Conservation (phyloP, 257 asterid genomes). For the Dorcoceras hygrometricum region DNA sequence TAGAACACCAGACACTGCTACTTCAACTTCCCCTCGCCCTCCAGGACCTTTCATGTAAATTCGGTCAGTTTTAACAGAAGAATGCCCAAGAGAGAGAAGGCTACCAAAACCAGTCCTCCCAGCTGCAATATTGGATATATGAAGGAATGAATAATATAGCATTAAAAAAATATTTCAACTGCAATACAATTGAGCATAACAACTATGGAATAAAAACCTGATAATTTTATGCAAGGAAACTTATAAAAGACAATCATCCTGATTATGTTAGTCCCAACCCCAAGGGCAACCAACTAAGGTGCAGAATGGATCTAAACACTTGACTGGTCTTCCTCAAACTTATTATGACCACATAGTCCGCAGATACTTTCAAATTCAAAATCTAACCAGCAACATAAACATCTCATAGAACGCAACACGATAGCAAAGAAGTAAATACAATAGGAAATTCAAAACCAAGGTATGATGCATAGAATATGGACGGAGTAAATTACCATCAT, state of each 20-base stretch:
- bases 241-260: background rate
- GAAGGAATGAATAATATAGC: slow-evolving; percentile 11
- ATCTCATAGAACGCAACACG: background rate
- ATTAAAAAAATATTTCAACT: background rate
- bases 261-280: background rate
- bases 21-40: slow-evolving; percentile 99
- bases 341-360: background rate
- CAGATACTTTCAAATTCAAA: background rate
- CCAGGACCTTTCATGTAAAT: slow-evolving; percentile 99
- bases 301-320: background rate
- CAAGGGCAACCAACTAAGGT: background rate
- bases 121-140: slow-evolving; percentile 42
- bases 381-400: background rate
- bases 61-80: slow-evolving; percentile 82
- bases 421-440: background rate
- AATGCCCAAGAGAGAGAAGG: slow-evolving; percentile 85
- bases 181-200: slow-evolving; percentile 3
- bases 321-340: background rate
- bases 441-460: background rate
- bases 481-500: slow-evolving; percentile 61
- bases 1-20: slow-evolving; percentile 91
- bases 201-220: slow-evolving; percentile 3
- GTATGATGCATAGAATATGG: background rate
- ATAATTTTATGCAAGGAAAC: background rate
- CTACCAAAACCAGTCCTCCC: slow-evolving; percentile 95